phyloP scores from a whole-genome alignment of 257 asterid species.

The Marsdenia floribunda region DNA sequence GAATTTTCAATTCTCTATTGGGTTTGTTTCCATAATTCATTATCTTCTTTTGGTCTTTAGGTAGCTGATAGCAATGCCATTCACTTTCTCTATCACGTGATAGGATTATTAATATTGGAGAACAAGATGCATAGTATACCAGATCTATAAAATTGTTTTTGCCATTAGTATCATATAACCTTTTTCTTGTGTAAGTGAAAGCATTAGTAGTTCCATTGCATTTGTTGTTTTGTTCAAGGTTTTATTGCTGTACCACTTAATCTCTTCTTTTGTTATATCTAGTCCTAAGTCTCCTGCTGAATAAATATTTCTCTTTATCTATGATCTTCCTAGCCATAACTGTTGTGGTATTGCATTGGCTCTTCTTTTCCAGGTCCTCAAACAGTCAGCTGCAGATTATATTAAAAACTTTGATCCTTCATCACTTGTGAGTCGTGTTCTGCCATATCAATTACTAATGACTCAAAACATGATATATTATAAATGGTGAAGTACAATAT shows the following conservation, averaged over 20 bases:
- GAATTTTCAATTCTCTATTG: background rate
- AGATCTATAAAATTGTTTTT: background rate
- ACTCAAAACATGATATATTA: background rate
- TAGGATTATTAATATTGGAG: background rate
- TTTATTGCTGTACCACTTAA: background rate
- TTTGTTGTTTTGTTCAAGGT: background rate
- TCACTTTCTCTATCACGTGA: background rate
- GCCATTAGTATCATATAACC: background rate
- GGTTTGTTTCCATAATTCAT: background rate
- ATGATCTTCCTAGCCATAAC: background rate
- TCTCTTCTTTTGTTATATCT: background rate
- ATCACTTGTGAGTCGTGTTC: constrained; percentile 58
- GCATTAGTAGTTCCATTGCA: background rate
- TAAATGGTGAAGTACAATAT: constrained; percentile 18
- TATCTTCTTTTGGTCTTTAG: background rate
- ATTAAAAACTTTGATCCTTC: constrained; percentile 58
- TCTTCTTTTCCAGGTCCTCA: constrained; percentile 67
- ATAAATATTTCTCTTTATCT: background rate
- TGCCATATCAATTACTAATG: background rate
- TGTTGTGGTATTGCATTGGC: constrained; percentile 4
- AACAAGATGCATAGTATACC: background rate
- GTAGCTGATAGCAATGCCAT: background rate
- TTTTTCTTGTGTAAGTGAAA: background rate
- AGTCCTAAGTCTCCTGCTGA: background rate
- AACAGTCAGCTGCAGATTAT: constrained; percentile 70